phyloP scores from a whole-genome alignment of 371 early-diverging fungal genomes.

The Mucor mucedo region DNA sequence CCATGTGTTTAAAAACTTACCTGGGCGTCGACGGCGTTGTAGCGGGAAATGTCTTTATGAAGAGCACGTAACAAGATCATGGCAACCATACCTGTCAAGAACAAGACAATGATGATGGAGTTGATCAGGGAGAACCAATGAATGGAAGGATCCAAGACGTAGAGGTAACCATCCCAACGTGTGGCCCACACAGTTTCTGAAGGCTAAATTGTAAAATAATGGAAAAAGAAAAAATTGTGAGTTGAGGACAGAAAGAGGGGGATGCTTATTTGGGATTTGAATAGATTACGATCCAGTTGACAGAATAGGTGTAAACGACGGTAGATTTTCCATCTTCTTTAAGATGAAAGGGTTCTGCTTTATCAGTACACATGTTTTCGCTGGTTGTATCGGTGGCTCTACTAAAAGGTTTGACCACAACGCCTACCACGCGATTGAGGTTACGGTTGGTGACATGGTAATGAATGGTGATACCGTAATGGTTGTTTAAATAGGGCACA shows the following conservation, averaged over 20 bases:
- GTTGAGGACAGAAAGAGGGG: background rate
- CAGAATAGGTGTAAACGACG: conserved; percentile 86
- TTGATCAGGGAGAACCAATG: conserved; percentile 55
- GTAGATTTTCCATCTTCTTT: conserved; percentile 43
- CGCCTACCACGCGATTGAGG: conserved; percentile 87
- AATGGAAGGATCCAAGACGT: conserved; percentile 84
- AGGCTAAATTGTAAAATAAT: conserved; percentile 27
- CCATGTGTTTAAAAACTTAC: background rate
- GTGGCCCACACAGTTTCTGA: conserved; percentile 88
- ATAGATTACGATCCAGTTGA: conserved; percentile 73
- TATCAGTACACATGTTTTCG: conserved; percentile 16
- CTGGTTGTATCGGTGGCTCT: conserved; percentile 43
- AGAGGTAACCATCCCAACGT: conserved; percentile 92
- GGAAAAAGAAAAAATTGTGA: background rate
- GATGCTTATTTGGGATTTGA: background rate
- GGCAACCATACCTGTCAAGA: conserved; percentile 89
- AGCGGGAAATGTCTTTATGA: conserved; percentile 85
- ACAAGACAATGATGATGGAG: conserved; percentile 37
- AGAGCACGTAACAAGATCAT: conserved; percentile 86
- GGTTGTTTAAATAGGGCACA: conserved; percentile 66
- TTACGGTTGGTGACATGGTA: conserved; percentile 72
- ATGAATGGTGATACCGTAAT: conserved; percentile 83
- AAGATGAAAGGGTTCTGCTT: conserved; percentile 9
- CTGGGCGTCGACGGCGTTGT: conserved; percentile 76
- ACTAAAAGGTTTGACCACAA: conserved; percentile 71